Evolutionary conservation across 2,329 filamentous ascomycete genomes (phyloP).

Genomic region (Cryphonectria parasitica): DNA sequence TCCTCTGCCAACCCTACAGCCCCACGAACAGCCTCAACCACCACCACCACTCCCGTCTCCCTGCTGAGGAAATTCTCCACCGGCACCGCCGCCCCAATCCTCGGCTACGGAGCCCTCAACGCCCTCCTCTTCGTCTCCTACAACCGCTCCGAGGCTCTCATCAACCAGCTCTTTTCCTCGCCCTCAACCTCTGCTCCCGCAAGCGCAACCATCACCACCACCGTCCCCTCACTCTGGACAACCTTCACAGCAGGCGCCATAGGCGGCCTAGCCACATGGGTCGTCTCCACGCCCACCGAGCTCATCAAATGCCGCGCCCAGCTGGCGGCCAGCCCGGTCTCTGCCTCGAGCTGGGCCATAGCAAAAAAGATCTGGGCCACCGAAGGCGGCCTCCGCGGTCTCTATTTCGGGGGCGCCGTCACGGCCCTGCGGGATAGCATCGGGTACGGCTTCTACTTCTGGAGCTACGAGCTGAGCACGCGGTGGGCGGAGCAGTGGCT

Average conservation of each 20-base stretch:
- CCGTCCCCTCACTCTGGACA: constrained; percentile 60
- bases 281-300: constrained; percentile 86
- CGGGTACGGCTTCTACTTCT: constrained; percentile 98
- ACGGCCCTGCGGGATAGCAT: constrained; percentile 84
- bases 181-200: constrained; percentile 29
- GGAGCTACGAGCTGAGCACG: constrained; percentile 82
- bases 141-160: constrained; percentile 74
- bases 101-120: constrained; percentile 90
- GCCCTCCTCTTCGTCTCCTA: constrained; percentile 89
- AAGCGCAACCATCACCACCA: constrained; percentile 33
- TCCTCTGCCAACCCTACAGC: constrained; percentile 18
- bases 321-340: constrained; percentile 48
- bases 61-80: constrained; percentile 44
- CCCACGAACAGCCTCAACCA: constrained; percentile 26
- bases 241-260: constrained; percentile 80
- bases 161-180: constrained; percentile 48
- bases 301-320: constrained; percentile 89
- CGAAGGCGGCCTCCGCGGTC: constrained; percentile 64
- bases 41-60: constrained; percentile 35
- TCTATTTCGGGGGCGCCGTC: constrained; percentile 81
- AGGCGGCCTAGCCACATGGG: constrained; percentile 83
- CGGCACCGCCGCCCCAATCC: constrained; percentile 81
- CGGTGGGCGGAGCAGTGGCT: constrained; percentile 50
- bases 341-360: constrained; percentile 64
- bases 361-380: constrained; percentile 61